Conservation (phyloP, 2,329 filamentous ascomycete genomes). For the Fusarium aywerte region DNA sequence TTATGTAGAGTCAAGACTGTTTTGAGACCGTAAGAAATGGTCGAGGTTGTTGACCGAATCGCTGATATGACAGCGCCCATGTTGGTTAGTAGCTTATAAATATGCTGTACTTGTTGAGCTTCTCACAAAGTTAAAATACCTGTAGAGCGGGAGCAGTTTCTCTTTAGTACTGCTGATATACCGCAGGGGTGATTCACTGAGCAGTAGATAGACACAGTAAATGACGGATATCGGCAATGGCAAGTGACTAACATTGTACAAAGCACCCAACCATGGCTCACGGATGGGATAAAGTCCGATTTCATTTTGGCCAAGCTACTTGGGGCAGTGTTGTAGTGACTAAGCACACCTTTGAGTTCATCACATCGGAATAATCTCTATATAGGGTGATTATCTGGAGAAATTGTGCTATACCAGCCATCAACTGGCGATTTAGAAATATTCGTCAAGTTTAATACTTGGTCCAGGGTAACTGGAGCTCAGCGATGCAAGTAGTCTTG, state of each 20-base stretch:
- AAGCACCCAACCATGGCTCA: background rate
- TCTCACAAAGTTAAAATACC: background rate
- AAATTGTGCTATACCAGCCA: background rate
- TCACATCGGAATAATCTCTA: background rate
- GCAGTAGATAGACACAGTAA: background rate
- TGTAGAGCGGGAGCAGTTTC: background rate
- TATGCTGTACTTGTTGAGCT: no score
- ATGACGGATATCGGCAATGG: no score
- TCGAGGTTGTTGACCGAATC: conserved; percentile 37
- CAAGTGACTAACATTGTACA: background rate
- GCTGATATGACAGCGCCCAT: conserved; percentile 52
- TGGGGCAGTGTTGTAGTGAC: no score
- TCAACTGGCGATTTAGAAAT: background rate
- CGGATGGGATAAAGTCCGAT: background rate
- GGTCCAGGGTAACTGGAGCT: background rate
- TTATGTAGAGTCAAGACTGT: conserved; percentile 44
- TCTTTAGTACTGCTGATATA: background rate
- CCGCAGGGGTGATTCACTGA: background rate
- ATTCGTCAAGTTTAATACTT: background rate
- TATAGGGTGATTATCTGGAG: background rate
- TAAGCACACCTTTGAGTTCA: background rate
- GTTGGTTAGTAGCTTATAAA: background rate
- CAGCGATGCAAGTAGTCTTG: background rate
- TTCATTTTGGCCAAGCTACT: background rate
- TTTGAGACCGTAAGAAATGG: conserved; percentile 42